phyloP scores from a whole-genome alignment of 2,329 filamentous ascomycete genomes.

The Fusarium tupiense region DNA sequence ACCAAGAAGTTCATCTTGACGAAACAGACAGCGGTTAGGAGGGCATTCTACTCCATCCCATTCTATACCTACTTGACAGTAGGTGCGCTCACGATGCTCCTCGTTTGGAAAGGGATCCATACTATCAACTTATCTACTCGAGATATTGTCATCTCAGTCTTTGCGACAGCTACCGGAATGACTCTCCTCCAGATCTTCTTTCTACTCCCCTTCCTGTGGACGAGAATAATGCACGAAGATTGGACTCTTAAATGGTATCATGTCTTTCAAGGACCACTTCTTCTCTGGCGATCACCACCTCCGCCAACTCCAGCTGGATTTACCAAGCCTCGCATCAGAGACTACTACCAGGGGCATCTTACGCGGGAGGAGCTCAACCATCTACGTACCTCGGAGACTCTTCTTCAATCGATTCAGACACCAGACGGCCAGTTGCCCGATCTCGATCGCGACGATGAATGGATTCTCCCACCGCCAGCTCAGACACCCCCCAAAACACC shows the following conservation, averaged over 20 bases:
- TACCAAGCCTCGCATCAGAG: constrained; percentile 54
- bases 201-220: constrained; percentile 63
- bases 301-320: constrained; percentile 51
- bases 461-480: constrained; percentile 47
- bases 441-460: constrained; percentile 46
- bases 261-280: constrained; percentile 57
- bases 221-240: constrained; percentile 60
- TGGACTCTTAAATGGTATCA: constrained; percentile 61
- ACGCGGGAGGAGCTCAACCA: constrained; percentile 57
- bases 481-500: constrained; percentile 30
- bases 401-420: constrained; percentile 49
- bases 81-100: constrained; percentile 57
- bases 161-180: constrained; percentile 56
- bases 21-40: constrained; percentile 43
- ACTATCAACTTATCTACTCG: constrained; percentile 32
- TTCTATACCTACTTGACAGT: constrained; percentile 52
- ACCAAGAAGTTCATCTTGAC: constrained; percentile 49
- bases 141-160: constrained; percentile 49
- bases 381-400: constrained; percentile 48
- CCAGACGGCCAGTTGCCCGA: constrained; percentile 33
- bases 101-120: constrained; percentile 57
- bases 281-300: constrained; percentile 52
- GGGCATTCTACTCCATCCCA: constrained; percentile 49
- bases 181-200: constrained; percentile 56
- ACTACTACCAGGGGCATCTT: constrained; percentile 61